Conservation (phyloP, 2,329 filamentous ascomycete genomes). For the Fonsecaea pedrosoi region DNA sequence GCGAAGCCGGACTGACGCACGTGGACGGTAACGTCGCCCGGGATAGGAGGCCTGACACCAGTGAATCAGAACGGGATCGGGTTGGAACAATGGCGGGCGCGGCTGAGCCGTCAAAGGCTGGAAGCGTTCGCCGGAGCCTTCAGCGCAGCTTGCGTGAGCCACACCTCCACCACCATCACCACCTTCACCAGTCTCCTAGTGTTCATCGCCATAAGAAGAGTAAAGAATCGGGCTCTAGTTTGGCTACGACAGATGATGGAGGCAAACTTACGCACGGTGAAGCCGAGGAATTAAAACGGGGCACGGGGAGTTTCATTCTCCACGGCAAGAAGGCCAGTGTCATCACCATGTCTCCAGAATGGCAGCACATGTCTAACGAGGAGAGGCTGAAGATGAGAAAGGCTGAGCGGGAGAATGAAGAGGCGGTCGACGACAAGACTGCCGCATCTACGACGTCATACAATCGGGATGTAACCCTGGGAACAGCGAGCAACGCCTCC, state of each 20-base stretch:
- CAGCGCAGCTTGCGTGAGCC: slow-evolving; percentile 88
- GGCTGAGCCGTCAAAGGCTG: slow-evolving; percentile 59
- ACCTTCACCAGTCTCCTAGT: slow-evolving; percentile 64
- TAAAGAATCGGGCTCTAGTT: slow-evolving; percentile 72
- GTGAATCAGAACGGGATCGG: slow-evolving; percentile 52
- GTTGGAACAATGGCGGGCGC: slow-evolving; percentile 50
- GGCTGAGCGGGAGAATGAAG: slow-evolving; percentile 19
- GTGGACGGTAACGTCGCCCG: slow-evolving; percentile 48
- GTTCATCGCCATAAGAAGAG: slow-evolving; percentile 76
- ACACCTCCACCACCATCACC: slow-evolving; percentile 35
- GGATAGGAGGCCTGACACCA: slow-evolving; percentile 49
- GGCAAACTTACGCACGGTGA: slow-evolving; percentile 52
- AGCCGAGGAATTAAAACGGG: slow-evolving; percentile 75
- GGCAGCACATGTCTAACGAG: slow-evolving; percentile 77
- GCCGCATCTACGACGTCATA: not conserved
- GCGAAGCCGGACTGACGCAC: slow-evolving; percentile 70
- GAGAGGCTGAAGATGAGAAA: slow-evolving; percentile 72
- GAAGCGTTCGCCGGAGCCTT: slow-evolving; percentile 80
- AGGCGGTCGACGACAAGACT: slow-evolving; percentile 6
- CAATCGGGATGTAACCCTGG: slow-evolving; percentile 18
- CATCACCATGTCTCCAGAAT: slow-evolving; percentile 92
- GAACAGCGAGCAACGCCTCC: slow-evolving; percentile 20
- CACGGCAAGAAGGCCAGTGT: slow-evolving; percentile 98
- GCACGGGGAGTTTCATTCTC: slow-evolving; percentile 88
- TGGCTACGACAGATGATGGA: slow-evolving; percentile 60